Conservation (phyloP, 805 yeast genomes). For the Candida manassasensis region DNA sequence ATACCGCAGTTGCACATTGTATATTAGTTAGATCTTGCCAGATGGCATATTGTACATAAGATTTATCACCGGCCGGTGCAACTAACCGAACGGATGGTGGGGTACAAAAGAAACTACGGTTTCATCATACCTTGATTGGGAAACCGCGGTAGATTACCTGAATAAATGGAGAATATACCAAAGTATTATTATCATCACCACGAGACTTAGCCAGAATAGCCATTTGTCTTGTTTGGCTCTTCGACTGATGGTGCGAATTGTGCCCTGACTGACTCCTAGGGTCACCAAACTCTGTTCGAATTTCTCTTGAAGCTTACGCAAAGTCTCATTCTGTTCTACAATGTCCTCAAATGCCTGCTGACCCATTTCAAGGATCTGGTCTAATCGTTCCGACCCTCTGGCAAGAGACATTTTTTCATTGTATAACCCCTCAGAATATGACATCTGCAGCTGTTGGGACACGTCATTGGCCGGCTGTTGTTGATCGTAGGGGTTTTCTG, state of each 20-base stretch:
- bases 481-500: constrained; percentile 49
- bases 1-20: not conserved
- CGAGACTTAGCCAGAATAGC: constrained; percentile 74
- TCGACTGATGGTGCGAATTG: constrained; percentile 73
- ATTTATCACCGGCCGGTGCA: too few species aligned
- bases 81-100: too few species aligned
- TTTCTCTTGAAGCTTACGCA: constrained; percentile 56
- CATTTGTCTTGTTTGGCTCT: constrained; percentile 84
- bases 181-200: constrained; percentile 58
- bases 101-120: too few species aligned
- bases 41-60: too few species aligned
- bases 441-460: constrained; percentile 23
- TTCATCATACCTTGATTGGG: not conserved
- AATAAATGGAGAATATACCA: constrained; percentile 64
- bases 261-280: constrained; percentile 80
- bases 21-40: too few species aligned
- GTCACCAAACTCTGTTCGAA: constrained; percentile 70
- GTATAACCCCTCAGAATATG: constrained; percentile 58
- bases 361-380: constrained; percentile 88
- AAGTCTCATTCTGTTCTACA: constrained; percentile 74
- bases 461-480: constrained; percentile 15
- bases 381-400: constrained; percentile 76
- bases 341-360: constrained; percentile 79
- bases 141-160: constrained; percentile 29
- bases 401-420: constrained; percentile 62